A percentile compares a stretch with the other conserved stretches of the same genome.
These are phyloP conservation scores for Kokia cookei DNA, from an alignment of 441 rosid genomes.

Conservation along the genomic window DNA sequence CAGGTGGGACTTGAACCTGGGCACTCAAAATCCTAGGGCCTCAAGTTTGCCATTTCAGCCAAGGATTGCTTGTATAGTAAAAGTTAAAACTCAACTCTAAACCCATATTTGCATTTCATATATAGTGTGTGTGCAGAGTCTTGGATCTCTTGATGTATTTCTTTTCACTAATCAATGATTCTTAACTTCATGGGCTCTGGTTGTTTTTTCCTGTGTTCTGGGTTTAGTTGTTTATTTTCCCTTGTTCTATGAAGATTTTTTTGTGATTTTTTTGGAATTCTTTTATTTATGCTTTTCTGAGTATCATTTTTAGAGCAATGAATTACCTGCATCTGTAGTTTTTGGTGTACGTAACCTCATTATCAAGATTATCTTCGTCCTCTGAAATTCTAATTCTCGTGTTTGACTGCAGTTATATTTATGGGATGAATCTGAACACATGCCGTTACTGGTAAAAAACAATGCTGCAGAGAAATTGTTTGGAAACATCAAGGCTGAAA, in stretches of 20 bases:
- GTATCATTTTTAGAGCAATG: not conserved
- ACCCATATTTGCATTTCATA: not conserved
- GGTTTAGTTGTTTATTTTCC: not conserved
- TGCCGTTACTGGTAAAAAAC: constrained; percentile 49
- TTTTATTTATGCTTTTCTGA: not conserved
- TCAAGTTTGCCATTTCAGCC: no score
- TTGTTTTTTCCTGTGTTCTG: not conserved
- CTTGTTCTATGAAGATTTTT: not conserved
- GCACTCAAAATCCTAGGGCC: no score
- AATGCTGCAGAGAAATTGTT: constrained; percentile 53
- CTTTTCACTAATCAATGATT: not conserved
- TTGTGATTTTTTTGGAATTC: not conserved
- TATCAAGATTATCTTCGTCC: not conserved
- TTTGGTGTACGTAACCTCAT: not conserved
- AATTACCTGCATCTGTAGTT: not conserved
- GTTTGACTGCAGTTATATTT: constrained; percentile 38
- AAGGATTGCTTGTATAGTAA: no score
- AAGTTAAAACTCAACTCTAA: not conserved
- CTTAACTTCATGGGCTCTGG: not conserved
- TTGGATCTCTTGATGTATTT: not conserved
- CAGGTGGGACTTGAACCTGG: no score
- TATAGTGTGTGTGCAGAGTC: not conserved
- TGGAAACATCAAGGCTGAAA: constrained; percentile 46
- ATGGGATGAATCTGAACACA: constrained; percentile 49
- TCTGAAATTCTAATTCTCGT: not conserved